Evolutionary conservation across 164 flowering plant genomes (phyloP).

Genomic region (Kalanchoe fedtschenkoi): DNA sequence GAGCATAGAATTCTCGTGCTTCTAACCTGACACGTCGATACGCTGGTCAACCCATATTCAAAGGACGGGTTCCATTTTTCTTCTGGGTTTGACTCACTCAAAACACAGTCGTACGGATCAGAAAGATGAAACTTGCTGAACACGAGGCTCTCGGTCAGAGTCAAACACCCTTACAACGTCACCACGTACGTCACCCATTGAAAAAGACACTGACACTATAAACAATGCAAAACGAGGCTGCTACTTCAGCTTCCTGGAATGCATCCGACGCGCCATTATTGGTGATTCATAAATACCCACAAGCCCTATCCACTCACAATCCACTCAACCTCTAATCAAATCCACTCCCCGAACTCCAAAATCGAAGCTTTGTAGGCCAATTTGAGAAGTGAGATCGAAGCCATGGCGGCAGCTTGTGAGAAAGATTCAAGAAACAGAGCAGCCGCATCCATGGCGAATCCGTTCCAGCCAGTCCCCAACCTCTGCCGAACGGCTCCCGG

Average conservation of each 20-base stretch:
- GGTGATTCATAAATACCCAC: background rate
- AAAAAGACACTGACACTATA: background rate
- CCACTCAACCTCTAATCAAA: background rate
- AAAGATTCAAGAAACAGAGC: slow-evolving; percentile 1
- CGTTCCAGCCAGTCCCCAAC: background rate
- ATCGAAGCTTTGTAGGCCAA: background rate
- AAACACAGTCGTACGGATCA: too few relatives aligned
- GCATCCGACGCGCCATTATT: background rate
- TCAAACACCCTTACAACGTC: background rate
- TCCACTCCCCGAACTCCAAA: background rate
- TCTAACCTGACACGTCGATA: too few relatives aligned
- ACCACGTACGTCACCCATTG: background rate
- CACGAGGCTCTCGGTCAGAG: too few relatives aligned
- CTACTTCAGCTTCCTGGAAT: background rate
- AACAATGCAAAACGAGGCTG: too few relatives aligned
- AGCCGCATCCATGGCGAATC: background rate
- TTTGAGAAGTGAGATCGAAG: background rate
- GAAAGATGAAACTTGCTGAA: too few relatives aligned
- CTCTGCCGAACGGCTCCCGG: background rate
- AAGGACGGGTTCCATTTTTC: too few relatives aligned
- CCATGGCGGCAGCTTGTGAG: slow-evolving; percentile 3
- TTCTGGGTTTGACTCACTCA: too few relatives aligned
- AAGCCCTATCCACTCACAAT: too few relatives aligned
- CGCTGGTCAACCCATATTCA: too few relatives aligned
- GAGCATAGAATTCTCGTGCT: too few relatives aligned